These are phyloP conservation scores for Lasiosphaeriaceae sp. DNA, from an alignment of 495 filamentous ascomycete genomes.

Conservation along the genomic window DNA sequence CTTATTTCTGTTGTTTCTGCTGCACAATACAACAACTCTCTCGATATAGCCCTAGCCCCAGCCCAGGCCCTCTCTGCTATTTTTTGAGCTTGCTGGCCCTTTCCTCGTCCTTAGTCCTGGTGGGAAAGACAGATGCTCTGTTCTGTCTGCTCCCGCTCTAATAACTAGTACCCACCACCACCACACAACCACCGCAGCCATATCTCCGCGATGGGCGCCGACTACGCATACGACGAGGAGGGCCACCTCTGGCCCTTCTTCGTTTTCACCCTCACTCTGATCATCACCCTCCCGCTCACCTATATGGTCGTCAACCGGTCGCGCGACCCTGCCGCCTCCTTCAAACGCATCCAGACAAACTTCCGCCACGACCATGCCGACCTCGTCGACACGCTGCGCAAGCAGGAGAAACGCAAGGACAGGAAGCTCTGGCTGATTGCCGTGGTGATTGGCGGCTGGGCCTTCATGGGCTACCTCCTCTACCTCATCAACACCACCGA, in stretches of 20 bases:
- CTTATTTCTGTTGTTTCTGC: no score
- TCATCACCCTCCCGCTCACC: constrained; percentile 87
- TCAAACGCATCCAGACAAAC: constrained; percentile 54
- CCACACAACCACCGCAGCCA: neutral
- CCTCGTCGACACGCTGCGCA: constrained; percentile 77
- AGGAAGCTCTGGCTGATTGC: constrained; percentile 82
- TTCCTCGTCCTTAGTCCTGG: no score
- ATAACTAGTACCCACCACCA: neutral
- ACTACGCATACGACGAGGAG: constrained; percentile 97
- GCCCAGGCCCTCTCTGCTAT: no score
- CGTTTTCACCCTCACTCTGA: constrained; percentile 80
- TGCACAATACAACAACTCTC: no score
- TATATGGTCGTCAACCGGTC: constrained; percentile 76
- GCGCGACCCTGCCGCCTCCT: constrained; percentile 58
- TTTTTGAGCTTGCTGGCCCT: no score
- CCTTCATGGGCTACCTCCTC: constrained; percentile 84
- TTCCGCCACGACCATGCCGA: constrained; percentile 80
- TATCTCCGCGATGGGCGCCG: constrained; percentile 71
- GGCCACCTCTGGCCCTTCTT: constrained; percentile 99
- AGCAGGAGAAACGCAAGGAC: constrained; percentile 86
- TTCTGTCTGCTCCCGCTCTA: constrained; percentile 1
- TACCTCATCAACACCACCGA: constrained; percentile 84
- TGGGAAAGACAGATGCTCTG: no score
- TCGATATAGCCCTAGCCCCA: no score
- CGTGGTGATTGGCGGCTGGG: constrained; percentile 71